Base-by-base conservation (phyloP, 306 rosid species). In the Castanea crenata region DNA sequence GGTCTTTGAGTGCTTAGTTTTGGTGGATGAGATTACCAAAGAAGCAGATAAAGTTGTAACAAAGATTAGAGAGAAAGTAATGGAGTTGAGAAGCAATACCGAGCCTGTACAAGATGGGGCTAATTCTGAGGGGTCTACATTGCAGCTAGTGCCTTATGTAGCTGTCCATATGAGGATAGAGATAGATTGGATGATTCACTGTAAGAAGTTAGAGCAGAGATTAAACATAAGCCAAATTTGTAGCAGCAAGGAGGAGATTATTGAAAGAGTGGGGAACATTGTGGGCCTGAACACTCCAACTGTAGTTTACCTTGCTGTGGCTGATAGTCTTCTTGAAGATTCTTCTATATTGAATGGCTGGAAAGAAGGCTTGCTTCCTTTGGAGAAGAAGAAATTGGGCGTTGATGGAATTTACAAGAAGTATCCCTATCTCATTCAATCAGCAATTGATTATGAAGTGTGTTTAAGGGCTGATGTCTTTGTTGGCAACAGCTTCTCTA, bases 91-190 rank as follows among this genome's bases (percentile, higher is more conserved):
- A 69, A 76, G 79, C 29, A 65, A 74, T 57, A 67, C 14, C 27
- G 79, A 83, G 73, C 55, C 80, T 27, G 58, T 27, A 16, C 44
- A 77, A 34, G 54, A 54, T 55, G 67, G 18, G 6, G 56, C 35
- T 49, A 55, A 70, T 55, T 49, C 76, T 21, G 77, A 71, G 20
- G 55, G 73, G 0, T 46, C 84, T 73, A 78, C 79, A 16, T 72
- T 35, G 20, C 70, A 38, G 56, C 74, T 81, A 41, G 80, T 85
- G 69, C 93, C 97, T 31, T 94, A 81, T 76, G 84, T 90, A 19
- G 93, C 98, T 11, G 98, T 91, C 20, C 98, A 94, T 74, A 94
- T 94, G 98, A 88, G 98, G 85, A 85, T 94, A 69, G 98, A 94
- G 74, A 88, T 91, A 80, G 98, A 92, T 25, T 94, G 98, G 98